phyloP scores from a whole-genome alignment of 495 filamentous ascomycete species.

The Xylaria curta region DNA sequence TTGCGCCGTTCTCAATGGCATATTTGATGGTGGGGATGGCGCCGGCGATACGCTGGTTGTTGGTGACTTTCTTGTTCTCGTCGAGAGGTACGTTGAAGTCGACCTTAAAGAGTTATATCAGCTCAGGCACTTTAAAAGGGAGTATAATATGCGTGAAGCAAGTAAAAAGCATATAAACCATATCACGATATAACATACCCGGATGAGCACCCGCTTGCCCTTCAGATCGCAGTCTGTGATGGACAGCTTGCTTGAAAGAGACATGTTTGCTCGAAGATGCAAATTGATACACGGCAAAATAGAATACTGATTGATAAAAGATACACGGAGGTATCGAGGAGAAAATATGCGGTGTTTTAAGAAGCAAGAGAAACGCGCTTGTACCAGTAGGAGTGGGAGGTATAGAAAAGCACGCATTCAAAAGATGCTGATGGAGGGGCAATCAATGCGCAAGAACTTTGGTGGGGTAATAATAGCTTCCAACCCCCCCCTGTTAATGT shows the following conservation, averaged over 20 bases:
- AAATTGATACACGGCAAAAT: not conserved
- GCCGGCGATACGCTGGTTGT: constrained; percentile 97
- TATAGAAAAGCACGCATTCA: constrained; percentile 27
- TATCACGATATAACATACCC: constrained; percentile 64
- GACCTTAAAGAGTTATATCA: constrained; percentile 64
- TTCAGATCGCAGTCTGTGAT: constrained; percentile 96
- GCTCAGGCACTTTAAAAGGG: constrained; percentile 9
- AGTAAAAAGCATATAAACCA: not conserved
- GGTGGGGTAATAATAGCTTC: constrained; percentile 17
- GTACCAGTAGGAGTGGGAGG: constrained; percentile 5
- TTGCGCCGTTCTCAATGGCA: constrained; percentile 91
- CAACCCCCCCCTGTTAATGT: constrained; percentile 1
- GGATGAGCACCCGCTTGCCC: constrained; percentile 96
- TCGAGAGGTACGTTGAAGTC: constrained; percentile 99
- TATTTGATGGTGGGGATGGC: constrained; percentile 98
- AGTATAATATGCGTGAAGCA: not conserved
- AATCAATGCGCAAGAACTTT: constrained; percentile 7
- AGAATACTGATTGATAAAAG: constrained; percentile 5
- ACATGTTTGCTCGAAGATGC: constrained; percentile 67
- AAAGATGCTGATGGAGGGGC: constrained; percentile 27
- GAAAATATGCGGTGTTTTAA: constrained; percentile 14
- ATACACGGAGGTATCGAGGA: not conserved
- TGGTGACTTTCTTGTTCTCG: constrained; percentile 88
- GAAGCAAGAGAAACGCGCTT: not conserved
- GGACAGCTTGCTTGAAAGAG: constrained; percentile 96